Evolutionary conservation across 208 protist genomes (phyloP).

Genomic region (Acanthamoeba quina): DNA sequence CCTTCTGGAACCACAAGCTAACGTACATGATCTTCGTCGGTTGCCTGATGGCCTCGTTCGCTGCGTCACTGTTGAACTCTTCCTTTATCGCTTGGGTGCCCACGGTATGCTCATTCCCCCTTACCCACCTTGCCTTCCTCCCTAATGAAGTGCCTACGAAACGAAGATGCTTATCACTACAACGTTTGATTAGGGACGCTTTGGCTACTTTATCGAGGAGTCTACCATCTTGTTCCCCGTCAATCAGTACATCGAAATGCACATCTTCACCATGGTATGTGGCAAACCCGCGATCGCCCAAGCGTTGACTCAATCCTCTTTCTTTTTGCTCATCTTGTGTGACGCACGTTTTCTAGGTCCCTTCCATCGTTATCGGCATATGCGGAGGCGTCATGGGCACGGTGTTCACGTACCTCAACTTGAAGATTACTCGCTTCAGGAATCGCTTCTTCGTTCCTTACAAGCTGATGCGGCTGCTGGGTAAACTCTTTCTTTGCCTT

Average conservation of each 20-base stretch:
- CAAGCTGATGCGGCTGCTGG: constrained; percentile 87
- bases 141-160: background rate
- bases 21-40: constrained; percentile 96
- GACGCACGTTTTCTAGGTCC: background rate
- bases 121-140: background rate
- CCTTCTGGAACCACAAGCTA: constrained; percentile 94
- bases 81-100: constrained; percentile 16
- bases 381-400: constrained; percentile 92
- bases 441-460: constrained; percentile 86
- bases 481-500: constrained; percentile 51
- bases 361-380: constrained; percentile 92
- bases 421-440: constrained; percentile 92
- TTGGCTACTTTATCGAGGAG: constrained; percentile 92
- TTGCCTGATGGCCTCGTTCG: constrained; percentile 92
- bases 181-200: constrained; percentile 18
- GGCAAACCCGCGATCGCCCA: too few species aligned
- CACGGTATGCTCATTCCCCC: background rate
- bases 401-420: constrained; percentile 93
- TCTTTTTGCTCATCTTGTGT: too few species aligned
- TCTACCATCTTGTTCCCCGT: constrained; percentile 93
- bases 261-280: constrained; percentile 90
- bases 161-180: background rate
- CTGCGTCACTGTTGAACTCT: constrained; percentile 88
- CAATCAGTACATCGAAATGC: constrained; percentile 92
- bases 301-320: too few species aligned